Evolutionary conservation across 345 rosid species (phyloP).

Genomic region (Physaria fendleri): DNA sequence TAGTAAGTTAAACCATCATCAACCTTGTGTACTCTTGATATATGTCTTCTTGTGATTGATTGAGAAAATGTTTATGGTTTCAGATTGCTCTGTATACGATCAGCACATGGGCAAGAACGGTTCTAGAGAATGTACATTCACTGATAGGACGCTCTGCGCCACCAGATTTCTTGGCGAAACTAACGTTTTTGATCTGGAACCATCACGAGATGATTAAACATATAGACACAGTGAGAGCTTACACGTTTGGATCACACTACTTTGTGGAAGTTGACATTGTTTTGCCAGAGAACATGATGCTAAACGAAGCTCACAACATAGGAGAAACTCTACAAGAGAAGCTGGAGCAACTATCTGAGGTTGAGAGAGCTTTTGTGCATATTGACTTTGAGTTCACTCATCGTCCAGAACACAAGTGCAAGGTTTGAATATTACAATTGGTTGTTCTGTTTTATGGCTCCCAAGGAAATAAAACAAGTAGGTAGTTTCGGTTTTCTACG

Average conservation of each 20-base stretch:
- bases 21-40: background rate
- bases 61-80: background rate
- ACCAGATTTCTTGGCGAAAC: conserved; percentile 67
- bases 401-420: conserved; percentile 62
- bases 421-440: conserved; percentile 8
- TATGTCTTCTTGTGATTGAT: background rate
- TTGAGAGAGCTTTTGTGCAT: conserved; percentile 81
- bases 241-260: conserved; percentile 74
- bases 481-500: background rate
- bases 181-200: conserved; percentile 79
- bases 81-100: conserved; percentile 86
- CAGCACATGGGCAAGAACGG: conserved; percentile 66
- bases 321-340: conserved; percentile 84
- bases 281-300: conserved; percentile 59
- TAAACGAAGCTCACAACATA: conserved; percentile 64
- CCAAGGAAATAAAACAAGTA: background rate
- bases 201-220: conserved; percentile 67
- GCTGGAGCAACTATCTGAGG: conserved; percentile 74
- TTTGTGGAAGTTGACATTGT: conserved; percentile 87
- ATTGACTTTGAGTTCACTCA: conserved; percentile 82
- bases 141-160: conserved; percentile 74
- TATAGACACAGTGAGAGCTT: conserved; percentile 77
- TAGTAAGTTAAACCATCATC: conserved; percentile 33
- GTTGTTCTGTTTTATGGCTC: background rate
- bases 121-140: conserved; percentile 61